Base-by-base conservation (phyloP, 345 rosid genomes). In the Salix koriyanagi region DNA sequence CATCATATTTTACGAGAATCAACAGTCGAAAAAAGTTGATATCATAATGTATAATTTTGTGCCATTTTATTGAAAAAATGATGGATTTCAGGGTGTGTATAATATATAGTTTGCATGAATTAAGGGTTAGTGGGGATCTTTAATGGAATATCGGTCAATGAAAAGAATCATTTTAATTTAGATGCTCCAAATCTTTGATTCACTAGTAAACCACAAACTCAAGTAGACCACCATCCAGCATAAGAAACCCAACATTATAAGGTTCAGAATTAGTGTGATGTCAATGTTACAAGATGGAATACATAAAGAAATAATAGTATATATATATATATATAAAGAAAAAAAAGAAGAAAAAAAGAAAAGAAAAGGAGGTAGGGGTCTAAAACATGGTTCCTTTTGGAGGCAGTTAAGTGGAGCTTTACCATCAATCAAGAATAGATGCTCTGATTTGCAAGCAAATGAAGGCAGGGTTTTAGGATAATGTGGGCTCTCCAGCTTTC, bases 111-210 rank as follows among this genome's bases (percentile, higher is more conserved):
- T 56, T 56, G 62, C 62, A n/a, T 56, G 28, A 50, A 18, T 50
- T 50, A 50, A 16, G 58, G 58, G 14, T 0, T n/a, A n/a, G 62
- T 56, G 62, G 62, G 28, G 25, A 2, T n/a, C 11, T 13, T 72
- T 10, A 52, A 34, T 36, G 75, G 67, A 23, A 8, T 13, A 7
- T 23, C 25, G 34, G 52, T 72, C 34, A 61, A 61, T 60, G 14
- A 37, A 19, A 39, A 73, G 42, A 58, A 73, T 41, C 66, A 73
- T 39, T 25, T 28, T 61, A 58, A 61, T 62, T 18, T 61, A 7
- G 76, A 73, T 73, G 52, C 67, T 11, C 69, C 11, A 62, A 61
- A 60, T 41, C 50, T 62, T 16, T 39, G 76, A 26, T 73, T 73
- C 39, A 25, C 9, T 18, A 73, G 14, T 5, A 42, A 73, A 62